phyloP scores from a whole-genome alignment of 257 asterid species.

The Capsicum chinense region DNA sequence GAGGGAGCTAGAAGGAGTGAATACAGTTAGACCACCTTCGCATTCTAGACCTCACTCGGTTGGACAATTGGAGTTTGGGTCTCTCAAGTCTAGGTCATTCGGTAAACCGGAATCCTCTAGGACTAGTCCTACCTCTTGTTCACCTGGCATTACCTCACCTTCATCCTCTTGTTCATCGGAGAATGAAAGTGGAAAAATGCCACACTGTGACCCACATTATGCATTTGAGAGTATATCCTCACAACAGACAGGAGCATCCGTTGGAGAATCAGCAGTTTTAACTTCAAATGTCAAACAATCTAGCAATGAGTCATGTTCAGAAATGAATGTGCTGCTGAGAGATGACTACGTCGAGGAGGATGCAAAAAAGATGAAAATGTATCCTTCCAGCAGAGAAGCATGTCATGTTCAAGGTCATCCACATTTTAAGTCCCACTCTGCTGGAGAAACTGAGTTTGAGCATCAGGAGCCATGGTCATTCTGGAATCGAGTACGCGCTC shows the following conservation, averaged over 20 bases:
- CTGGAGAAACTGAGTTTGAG: conserved; percentile 60
- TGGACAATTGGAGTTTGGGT: conserved; percentile 31
- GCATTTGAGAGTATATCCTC: background rate
- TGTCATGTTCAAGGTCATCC: conserved; percentile 31
- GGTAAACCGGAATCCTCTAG: background rate
- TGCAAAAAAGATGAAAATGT: background rate
- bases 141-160: conserved; percentile 18
- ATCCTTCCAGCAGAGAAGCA: conserved; percentile 37
- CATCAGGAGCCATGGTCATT: conserved; percentile 45
- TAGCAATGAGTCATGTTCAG: conserved; percentile 7
- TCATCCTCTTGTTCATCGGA: conserved; percentile 19
- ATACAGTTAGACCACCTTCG: conserved; percentile 17
- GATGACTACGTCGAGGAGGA: background rate
- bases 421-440: conserved; percentile 62
- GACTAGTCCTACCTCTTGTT: conserved; percentile 14
- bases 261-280: conserved; percentile 15
- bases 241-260: conserved; percentile 24
- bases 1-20: conserved; percentile 48
- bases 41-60: conserved; percentile 30
- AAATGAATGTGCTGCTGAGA: conserved; percentile 13
- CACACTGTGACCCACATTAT: conserved; percentile 3
- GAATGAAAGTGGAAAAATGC: conserved; percentile 25
- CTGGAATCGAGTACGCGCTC: conserved; percentile 32
- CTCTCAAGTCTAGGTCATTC: conserved; percentile 23
- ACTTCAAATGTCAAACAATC: conserved; percentile 18